Conservation (phyloP, 2,329 filamentous ascomycete species). For the Aspergillus pseudoglaucus region DNA sequence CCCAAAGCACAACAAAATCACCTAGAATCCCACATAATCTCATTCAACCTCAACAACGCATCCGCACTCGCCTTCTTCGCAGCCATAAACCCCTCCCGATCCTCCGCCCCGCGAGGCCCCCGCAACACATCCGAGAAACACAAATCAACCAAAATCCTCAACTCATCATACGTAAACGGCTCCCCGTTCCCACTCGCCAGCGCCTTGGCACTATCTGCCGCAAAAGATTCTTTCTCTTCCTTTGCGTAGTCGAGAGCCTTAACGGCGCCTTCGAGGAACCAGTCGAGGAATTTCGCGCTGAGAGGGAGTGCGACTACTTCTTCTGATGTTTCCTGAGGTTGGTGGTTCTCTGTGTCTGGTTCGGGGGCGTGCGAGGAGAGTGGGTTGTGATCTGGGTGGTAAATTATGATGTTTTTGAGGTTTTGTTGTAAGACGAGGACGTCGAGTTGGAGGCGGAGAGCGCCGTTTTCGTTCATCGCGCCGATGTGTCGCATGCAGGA, state of each 20-base stretch:
- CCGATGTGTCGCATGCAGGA: slow-evolving; percentile 63
- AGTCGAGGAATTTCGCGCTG: slow-evolving; percentile 42
- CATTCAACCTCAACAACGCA: slow-evolving; percentile 38
- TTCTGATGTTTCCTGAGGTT: slow-evolving; percentile 6
- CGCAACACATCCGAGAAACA: slow-evolving; percentile 41
- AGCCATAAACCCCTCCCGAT: slow-evolving; percentile 40
- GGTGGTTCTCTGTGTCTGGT: slow-evolving; percentile 3
- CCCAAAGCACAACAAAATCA: slow-evolving; percentile 6
- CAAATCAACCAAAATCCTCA: slow-evolving; percentile 40
- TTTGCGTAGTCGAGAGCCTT: slow-evolving; percentile 39
- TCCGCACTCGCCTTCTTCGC: slow-evolving; percentile 41
- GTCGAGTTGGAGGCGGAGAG: slow-evolving; percentile 84
- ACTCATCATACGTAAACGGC: slow-evolving; percentile 41
- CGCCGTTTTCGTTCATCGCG: slow-evolving; percentile 78
- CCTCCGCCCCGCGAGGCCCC: slow-evolving; percentile 35
- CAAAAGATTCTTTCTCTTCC: slow-evolving; percentile 37
- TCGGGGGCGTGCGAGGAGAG: slow-evolving; percentile 4
- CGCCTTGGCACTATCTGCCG: slow-evolving; percentile 25
- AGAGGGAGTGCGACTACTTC: slow-evolving; percentile 38
- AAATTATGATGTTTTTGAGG: slow-evolving; percentile 75
- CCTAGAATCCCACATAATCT: slow-evolving; percentile 44
- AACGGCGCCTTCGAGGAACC: slow-evolving; percentile 43
- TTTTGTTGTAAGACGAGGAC: slow-evolving; percentile 94
- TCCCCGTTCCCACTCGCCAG: slow-evolving; percentile 34
- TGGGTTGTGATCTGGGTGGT: slow-evolving; percentile 13